Evolutionary conservation across 345 rosid species (phyloP).

Genomic region (Acer saccharum): DNA sequence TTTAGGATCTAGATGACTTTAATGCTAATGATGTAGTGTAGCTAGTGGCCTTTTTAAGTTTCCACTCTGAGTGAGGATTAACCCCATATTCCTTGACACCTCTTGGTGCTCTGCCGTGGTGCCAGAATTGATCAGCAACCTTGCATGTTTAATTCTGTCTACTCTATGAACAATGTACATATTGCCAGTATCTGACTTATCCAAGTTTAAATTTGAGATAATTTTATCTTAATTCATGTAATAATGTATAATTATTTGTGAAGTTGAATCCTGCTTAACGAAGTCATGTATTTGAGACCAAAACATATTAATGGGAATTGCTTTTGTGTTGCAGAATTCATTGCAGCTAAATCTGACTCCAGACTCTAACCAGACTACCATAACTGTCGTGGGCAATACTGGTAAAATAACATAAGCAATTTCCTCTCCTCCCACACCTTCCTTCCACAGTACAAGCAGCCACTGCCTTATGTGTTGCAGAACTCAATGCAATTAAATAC

Average conservation of each 20-base stretch:
- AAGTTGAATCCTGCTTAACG: neutral
- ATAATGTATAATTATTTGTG: neutral
- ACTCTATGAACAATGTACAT: neutral
- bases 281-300: neutral
- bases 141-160: neutral
- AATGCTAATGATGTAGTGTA: constrained; percentile 4
- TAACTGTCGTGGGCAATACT: constrained; percentile 77
- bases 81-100: neutral
- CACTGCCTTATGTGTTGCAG: neutral
- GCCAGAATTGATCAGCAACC: neutral
- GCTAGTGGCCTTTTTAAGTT: constrained; percentile 13
- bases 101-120: neutral
- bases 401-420: constrained; percentile 40
- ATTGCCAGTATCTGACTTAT: neutral
- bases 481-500: neutral
- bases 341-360: constrained; percentile 69
- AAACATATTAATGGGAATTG: constrained; percentile 3
- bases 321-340: constrained; percentile 40
- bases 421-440: neutral
- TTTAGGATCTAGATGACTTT: neutral
- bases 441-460: neutral
- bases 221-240: neutral
- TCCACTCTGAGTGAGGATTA: neutral
- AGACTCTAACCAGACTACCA: constrained; percentile 54
- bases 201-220: neutral